These are phyloP conservation scores for Podospora tetraspora DNA, from an alignment of 495 filamentous ascomycete species.

Conservation along the genomic window DNA sequence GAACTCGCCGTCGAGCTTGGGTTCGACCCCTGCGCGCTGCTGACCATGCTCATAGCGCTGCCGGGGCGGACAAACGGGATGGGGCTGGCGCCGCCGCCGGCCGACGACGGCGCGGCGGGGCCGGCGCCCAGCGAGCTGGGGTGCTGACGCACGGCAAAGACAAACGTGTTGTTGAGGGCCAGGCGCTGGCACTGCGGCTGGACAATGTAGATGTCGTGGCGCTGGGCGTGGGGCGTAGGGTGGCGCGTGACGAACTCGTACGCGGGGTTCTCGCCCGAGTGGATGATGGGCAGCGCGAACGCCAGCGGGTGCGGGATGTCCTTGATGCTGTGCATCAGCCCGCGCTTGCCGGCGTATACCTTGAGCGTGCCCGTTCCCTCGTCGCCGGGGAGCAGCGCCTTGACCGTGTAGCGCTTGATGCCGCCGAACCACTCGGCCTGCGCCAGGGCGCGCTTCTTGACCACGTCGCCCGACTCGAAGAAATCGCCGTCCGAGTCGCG, in stretches of 20 bases:
- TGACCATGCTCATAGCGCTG: slow-evolving; percentile 78
- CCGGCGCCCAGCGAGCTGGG: slow-evolving; percentile 55
- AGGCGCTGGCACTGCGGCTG: slow-evolving; percentile 86
- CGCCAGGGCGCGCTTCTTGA: slow-evolving; percentile 78
- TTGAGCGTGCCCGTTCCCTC: slow-evolving; percentile 85
- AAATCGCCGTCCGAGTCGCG: slow-evolving; percentile 83
- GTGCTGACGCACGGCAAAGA: slow-evolving; percentile 92
- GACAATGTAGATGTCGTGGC: slow-evolving; percentile 93
- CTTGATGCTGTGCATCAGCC: slow-evolving; percentile 91
- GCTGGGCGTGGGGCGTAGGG: slow-evolving; percentile 91
- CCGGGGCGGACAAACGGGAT: slow-evolving; percentile 66
- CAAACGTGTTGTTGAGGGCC: slow-evolving; percentile 93
- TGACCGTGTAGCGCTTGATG: slow-evolving; percentile 84
- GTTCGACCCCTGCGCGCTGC: slow-evolving; percentile 52
- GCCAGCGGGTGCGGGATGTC: slow-evolving; percentile 90
- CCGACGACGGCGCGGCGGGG: slow-evolving; percentile 38
- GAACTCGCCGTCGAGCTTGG: slow-evolving; percentile 42
- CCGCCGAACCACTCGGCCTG: slow-evolving; percentile 89
- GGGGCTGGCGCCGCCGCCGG: slow-evolving; percentile 56
- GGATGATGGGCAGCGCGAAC: slow-evolving; percentile 82
- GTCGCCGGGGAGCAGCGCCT: slow-evolving; percentile 83
- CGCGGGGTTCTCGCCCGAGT: slow-evolving; percentile 84
- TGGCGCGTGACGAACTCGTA: slow-evolving; percentile 92
- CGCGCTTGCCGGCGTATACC: slow-evolving; percentile 87
- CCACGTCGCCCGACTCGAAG: slow-evolving; percentile 85